Evolutionary conservation across 768 basidiomycete species (phyloP).

Genomic region (Suillus alpinus): DNA sequence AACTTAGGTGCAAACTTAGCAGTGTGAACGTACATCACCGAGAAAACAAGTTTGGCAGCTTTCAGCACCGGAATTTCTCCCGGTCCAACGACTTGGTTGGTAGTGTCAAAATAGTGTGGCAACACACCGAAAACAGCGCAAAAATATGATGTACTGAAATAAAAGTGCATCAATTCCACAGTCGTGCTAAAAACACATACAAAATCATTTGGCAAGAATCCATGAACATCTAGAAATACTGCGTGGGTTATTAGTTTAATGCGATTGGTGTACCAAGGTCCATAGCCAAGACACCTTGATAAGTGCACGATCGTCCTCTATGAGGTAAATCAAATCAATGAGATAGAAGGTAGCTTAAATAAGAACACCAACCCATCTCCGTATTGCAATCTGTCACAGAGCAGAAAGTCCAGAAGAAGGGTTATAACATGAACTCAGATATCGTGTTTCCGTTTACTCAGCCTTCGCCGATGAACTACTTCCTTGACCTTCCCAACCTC

Average conservation of each 20-base stretch:
- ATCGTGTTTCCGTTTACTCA: slow-evolving; percentile 33
- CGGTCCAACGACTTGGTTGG: not conserved
- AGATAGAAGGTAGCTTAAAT: slow-evolving; percentile 21
- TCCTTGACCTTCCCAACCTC: slow-evolving; percentile 21
- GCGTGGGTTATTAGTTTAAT: slow-evolving; percentile 11
- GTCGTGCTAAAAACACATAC: not conserved
- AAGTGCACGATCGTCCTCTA: slow-evolving; percentile 11
- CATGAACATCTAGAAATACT: slow-evolving; percentile 1
- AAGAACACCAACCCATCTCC: slow-evolving; percentile 20
- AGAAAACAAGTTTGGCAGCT: not conserved
- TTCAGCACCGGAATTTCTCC: not conserved
- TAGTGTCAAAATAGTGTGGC: not conserved
- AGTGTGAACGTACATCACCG: not conserved
- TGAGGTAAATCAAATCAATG: slow-evolving; percentile 7
- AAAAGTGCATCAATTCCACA: not conserved
- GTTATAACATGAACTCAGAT: slow-evolving; percentile 14
- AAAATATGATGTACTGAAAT: not conserved
- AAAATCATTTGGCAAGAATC: not conserved
- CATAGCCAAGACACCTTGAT: not conserved
- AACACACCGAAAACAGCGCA: not conserved
- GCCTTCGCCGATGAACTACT: slow-evolving; percentile 27
- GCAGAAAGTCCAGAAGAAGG: slow-evolving; percentile 6
- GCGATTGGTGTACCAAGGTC: not conserved
- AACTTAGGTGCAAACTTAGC: not conserved
- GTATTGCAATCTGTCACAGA: slow-evolving; percentile 2